A percentile compares a stretch with the other conserved stretches of the same genome.
Conservation (phyloP, 331 rosid species). For the Acacia concinna region DNA sequence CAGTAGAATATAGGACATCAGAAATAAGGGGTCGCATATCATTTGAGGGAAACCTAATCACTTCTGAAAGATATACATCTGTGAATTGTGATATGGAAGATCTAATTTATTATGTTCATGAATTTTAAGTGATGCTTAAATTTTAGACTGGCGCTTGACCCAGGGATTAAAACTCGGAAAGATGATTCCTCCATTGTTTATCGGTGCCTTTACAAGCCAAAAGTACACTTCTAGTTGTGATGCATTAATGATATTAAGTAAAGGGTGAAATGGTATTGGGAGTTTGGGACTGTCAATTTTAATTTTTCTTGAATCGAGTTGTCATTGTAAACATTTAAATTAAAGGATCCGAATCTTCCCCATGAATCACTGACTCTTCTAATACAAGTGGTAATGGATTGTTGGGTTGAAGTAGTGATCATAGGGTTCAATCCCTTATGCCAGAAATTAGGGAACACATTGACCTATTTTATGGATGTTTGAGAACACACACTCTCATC, state of each 20-base stretch:
- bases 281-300: neutral
- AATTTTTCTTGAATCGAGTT: neutral
- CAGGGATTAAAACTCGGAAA: neutral
- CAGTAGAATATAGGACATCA: neutral
- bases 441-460: neutral
- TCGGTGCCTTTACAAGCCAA: neutral
- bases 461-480: neutral
- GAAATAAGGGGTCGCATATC: slow-evolving; percentile 13
- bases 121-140: slow-evolving; percentile 4
- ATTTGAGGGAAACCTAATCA: slow-evolving; percentile 1
- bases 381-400: neutral
- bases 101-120: neutral
- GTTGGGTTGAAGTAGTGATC: neutral
- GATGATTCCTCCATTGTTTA: neutral
- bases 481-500: neutral
- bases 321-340: neutral
- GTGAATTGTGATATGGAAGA: neutral
- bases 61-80: neutral
- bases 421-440: neutral
- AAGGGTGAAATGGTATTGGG: neutral
- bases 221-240: neutral
- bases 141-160: slow-evolving; percentile 1
- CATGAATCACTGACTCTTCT: neutral
- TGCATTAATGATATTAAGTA: neutral
- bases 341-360: neutral